Evolutionary conservation across 176 grass and related monocot genomes (phyloP).

Genomic region (Bolboschoenus planiculmis): DNA sequence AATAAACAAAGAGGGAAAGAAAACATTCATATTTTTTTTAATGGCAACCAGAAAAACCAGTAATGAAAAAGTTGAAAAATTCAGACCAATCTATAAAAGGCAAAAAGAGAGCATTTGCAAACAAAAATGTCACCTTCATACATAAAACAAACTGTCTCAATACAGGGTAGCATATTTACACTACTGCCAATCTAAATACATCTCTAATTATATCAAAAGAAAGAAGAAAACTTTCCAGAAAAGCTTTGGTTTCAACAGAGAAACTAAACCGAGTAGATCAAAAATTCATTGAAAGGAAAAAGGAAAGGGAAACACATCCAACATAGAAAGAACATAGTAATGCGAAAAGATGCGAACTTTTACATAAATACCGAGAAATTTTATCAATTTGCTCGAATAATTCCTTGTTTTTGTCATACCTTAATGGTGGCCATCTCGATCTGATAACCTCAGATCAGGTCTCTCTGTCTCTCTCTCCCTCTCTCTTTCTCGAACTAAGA

Average conservation of each 20-base stretch:
- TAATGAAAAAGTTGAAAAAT: background rate
- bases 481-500: constrained; percentile 22
- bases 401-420: background rate
- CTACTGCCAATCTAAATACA: background rate
- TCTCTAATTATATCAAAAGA: background rate
- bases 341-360: background rate
- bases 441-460: constrained; percentile 19
- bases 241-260: constrained; percentile 6
- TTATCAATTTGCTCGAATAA: background rate
- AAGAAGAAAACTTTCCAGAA: background rate
- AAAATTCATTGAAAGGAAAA: background rate
- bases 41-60: background rate
- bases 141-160: background rate
- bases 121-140: background rate
- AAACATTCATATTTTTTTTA: background rate
- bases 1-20: background rate
- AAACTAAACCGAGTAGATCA: background rate
- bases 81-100: background rate
- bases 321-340: background rate
- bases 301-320: background rate
- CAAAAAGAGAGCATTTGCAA: background rate
- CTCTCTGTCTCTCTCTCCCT: background rate
- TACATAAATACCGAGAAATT: background rate
- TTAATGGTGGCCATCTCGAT: constrained; percentile 30
- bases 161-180: background rate